Base-by-base conservation (phyloP, 352 stramenopile genomes). In the Plasmopara viticola region DNA sequence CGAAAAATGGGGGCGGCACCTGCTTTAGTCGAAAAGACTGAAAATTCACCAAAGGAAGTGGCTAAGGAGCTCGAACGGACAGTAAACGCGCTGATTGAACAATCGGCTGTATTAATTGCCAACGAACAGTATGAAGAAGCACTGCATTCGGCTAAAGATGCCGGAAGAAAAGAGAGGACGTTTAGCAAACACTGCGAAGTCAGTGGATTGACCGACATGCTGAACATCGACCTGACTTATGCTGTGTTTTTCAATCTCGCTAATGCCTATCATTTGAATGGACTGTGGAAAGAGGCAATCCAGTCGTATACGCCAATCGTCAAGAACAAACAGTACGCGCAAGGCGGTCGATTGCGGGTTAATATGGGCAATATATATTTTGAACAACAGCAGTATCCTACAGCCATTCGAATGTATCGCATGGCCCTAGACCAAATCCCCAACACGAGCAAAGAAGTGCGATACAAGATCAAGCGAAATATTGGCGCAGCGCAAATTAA, bases 321-420 rank as follows among this genome's bases (percentile, higher is more conserved):
- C 46, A 98, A 98, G 68, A 97, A 98, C 71, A 97, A 98, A 50
- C 86, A 97, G 60, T 97, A 97, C 68, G 67, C 83, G 6, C 86
- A 96, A 61, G 82, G 76, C 30, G 82, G 93, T 1, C 74, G 94
- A 8, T 67, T 98, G 37, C 82, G 95, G 14, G 90, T 98, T 6
- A 98, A 98, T 65, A 98, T 98, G 87, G 95, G 95, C 20, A 99
- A 99, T 62, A 95, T 99, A 42, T 97, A 98, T 81, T 98, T 94
- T 60, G 78, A 95, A 46, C 90, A 98, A 71, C 75, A 96, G 64
- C 80, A 97, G 56, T 98, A 85, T 60, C 74, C 86, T 10, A 87
- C 96, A 31, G 95, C 96, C 0, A 97, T 98, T 34, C 96, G 95
- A 58, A 97, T 97, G 85, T 98, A 98, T 63, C 81, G 93, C 56